phyloP scores from a whole-genome alignment of 441 rosid genomes.

The Euphorbia schlechtendalii region DNA sequence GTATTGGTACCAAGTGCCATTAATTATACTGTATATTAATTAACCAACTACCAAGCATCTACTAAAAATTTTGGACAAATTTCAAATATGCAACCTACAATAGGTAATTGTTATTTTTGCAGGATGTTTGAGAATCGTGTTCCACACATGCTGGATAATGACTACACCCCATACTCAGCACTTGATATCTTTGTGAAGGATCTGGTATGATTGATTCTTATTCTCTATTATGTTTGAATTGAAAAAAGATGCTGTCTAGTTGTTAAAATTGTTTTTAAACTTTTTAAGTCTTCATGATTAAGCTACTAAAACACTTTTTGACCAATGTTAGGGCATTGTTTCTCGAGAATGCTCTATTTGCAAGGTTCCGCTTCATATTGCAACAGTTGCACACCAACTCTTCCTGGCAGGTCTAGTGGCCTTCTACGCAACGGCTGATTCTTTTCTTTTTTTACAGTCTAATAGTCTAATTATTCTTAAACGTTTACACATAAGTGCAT shows the following conservation, averaged over 20 bases:
- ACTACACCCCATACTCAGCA: conserved; percentile 91
- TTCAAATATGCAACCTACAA: conserved; percentile 6
- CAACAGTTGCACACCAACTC: conserved; percentile 77
- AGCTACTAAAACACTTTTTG: conserved; percentile 12
- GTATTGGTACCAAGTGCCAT: background rate
- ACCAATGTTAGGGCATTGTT: conserved; percentile 72
- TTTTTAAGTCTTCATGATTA: conserved; percentile 4
- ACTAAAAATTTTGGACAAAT: background rate
- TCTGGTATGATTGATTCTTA: conserved; percentile 50
- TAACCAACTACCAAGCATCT: background rate
- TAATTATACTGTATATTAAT: background rate
- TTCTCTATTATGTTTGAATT: background rate
- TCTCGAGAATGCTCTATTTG: conserved; percentile 64
- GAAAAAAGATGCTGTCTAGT: background rate
- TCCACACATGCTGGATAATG: conserved; percentile 95
- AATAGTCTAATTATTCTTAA: background rate
- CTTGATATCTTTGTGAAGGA: conserved; percentile 98
- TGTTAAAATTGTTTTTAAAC: background rate
- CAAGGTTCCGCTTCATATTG: conserved; percentile 79
- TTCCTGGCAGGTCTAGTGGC: conserved; percentile 63
- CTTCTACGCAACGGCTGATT: background rate
- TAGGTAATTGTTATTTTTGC: conserved; percentile 26
- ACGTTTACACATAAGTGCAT: too few relatives aligned
- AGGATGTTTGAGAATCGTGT: conserved; percentile 99
- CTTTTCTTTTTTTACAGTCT: background rate